A percentile compares a stretch with the other conserved stretches of the same genome.
Conservation (phyloP, 768 basidiomycete species). For the Hygrophoropsis aurantiaca region DNA sequence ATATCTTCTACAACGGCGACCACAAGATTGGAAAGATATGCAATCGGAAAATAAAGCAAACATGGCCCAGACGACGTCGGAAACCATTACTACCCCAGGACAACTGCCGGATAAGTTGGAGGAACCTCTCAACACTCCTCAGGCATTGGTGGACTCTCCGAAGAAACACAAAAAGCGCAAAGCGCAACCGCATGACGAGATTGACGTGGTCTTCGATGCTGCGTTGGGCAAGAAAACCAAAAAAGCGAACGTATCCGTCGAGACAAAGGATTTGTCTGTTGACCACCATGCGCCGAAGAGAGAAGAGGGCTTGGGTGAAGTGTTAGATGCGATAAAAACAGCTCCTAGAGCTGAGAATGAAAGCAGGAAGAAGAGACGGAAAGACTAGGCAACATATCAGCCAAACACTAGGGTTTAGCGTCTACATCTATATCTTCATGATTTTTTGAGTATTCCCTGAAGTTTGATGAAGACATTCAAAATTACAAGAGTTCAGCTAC, state of each 20-base stretch:
- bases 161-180: conserved; percentile 49
- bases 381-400: conserved; percentile 8
- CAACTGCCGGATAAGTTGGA: background rate
- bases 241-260: conserved; percentile 44
- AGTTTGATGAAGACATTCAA: too few relatives aligned
- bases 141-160: background rate
- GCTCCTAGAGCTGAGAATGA: conserved; percentile 51
- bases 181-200: conserved; percentile 56
- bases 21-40: conserved; percentile 80
- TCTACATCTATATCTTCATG: too few relatives aligned
- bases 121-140: background rate
- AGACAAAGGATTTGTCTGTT: background rate
- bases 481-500: too few relatives aligned
- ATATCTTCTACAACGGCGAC: conserved; percentile 71
- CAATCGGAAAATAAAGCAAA: conserved; percentile 49
- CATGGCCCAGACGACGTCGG: conserved; percentile 13
- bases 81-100: conserved; percentile 15
- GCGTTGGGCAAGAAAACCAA: conserved; percentile 59
- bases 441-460: too few relatives aligned
- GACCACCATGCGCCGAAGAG: conserved; percentile 10
- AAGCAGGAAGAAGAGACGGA: conserved; percentile 31
- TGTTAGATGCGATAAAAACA: conserved; percentile 59
- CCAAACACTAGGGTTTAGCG: too few relatives aligned
- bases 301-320: conserved; percentile 24
- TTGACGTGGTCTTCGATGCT: conserved; percentile 68